Evolutionary conservation across 2,329 filamentous ascomycete genomes (phyloP), one percentile per base, ranked within the genome.

Genomic region (Lojkania enalia): DNA sequence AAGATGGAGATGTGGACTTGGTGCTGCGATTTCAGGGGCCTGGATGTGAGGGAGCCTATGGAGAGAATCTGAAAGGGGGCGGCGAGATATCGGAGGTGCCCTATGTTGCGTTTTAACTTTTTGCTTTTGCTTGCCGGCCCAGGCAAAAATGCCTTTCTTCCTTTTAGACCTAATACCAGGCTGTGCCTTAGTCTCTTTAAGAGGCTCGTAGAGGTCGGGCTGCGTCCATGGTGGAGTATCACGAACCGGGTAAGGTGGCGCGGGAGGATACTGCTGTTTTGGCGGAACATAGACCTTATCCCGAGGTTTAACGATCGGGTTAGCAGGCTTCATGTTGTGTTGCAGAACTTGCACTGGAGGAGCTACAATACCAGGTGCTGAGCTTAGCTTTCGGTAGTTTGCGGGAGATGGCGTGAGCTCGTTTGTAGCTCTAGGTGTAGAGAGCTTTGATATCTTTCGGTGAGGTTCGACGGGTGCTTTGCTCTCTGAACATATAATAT

Each of bases 171-270:
- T 36, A 3, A 37, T 37, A 16, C 19, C 15, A 20, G 20, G 15
- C 20, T 54, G 37, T 19, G 11, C 18, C 15, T 42, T 44, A 7
- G 36, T 38, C 32, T 41, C 49, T n/a, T 38, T 52, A 20, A 49
- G 52, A 18, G 57, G 54, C 7, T 48, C 49, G 0, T 49, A 44
- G 9, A 37, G 50, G 30, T 61, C 53, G 33, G 54, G 54, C 27
- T 47, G 55, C 9, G 48, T 52, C 56, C 61, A 63, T 16, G 29
- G 27, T 11, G 61, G 59, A 5, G 52, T 59, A 18, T 61, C 49
- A 15, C 57, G 57, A 20, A 36, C n/a, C 7, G 60, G 60, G 41
- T 59, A 61, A n/a, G 43, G 39, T 21, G 60, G 52, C n/a, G 59
- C 54, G 23, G 47, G 48, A 40, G 58, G 57, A 36, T 54, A 47